Conservation (phyloP, 371 early-diverging fungal species). For the Conidiobolus incongruus region DNA sequence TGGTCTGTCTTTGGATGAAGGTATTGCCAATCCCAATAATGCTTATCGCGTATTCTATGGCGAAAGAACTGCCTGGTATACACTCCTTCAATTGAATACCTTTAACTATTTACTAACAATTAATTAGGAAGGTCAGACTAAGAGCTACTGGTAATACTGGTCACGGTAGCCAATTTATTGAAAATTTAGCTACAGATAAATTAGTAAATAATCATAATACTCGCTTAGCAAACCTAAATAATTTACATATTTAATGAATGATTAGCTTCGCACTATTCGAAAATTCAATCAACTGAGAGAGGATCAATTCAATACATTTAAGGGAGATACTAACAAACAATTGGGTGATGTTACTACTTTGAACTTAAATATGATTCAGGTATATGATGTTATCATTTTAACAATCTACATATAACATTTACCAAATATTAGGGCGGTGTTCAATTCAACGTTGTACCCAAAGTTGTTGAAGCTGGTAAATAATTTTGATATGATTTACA, state of each 20-base stretch:
- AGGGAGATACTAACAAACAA: slow-evolving; percentile 8
- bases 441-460: slow-evolving; percentile 47
- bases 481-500: neutral
- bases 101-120: neutral
- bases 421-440: slow-evolving; percentile 9
- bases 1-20: slow-evolving; percentile 64
- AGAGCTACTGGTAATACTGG: slow-evolving; percentile 33
- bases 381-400: slow-evolving; percentile 6
- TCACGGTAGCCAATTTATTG: slow-evolving; percentile 50
- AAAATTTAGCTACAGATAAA: slow-evolving; percentile 35
- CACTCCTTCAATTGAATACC: slow-evolving; percentile 4
- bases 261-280: neutral
- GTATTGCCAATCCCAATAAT: slow-evolving; percentile 33
- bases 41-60: slow-evolving; percentile 47
- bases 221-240: neutral
- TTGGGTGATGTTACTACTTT: slow-evolving; percentile 57
- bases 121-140: slow-evolving; percentile 13
- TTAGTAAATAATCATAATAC: slow-evolving; percentile 12
- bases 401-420: neutral
- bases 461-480: slow-evolving; percentile 20
- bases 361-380: slow-evolving; percentile 43
- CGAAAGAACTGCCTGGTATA: slow-evolving; percentile 56
- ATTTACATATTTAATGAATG: neutral
- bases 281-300: slow-evolving; percentile 22
- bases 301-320: slow-evolving; percentile 22